Percentiles rank a stretch among this genome's conserved stretches.
phyloP scores from a whole-genome alignment of 352 stramenopile genomes.

The Globisporangium abappressorium region DNA sequence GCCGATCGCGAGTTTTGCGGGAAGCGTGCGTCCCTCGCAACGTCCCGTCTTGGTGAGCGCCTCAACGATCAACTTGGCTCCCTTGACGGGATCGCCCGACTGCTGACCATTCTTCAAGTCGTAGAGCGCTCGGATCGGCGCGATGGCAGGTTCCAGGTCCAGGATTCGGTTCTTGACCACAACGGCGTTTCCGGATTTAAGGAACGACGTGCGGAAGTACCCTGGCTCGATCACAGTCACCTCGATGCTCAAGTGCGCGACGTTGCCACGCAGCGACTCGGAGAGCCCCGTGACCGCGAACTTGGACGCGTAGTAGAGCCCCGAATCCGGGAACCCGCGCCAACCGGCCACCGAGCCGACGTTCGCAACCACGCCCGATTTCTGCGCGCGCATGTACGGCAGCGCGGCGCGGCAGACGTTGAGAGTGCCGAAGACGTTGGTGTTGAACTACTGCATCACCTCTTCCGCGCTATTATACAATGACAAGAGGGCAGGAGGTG shows the following conservation, averaged over 20 bases:
- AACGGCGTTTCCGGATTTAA: slow-evolving; percentile 22
- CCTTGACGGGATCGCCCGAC: slow-evolving; percentile 13
- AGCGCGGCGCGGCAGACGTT: slow-evolving; percentile 22
- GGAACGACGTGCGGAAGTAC: slow-evolving; percentile 35
- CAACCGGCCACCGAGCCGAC: slow-evolving; percentile 34
- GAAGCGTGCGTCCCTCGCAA: slow-evolving; percentile 8
- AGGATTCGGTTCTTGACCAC: slow-evolving; percentile 19
- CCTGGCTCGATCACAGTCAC: slow-evolving; percentile 28
- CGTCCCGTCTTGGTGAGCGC: slow-evolving; percentile 21
- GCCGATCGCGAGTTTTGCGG: neutral
- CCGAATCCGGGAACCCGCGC: slow-evolving; percentile 24
- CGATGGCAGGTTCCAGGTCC: slow-evolving; percentile 23
- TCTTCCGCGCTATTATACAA: slow-evolving; percentile 16
- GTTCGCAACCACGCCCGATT: slow-evolving; percentile 32
- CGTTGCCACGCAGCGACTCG: slow-evolving; percentile 30
- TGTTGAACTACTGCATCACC: slow-evolving; percentile 33
- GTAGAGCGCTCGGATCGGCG: slow-evolving; percentile 11
- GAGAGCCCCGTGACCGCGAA: slow-evolving; percentile 38
- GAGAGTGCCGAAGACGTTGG: slow-evolving; percentile 44
- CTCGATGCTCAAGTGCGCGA: slow-evolving; percentile 21
- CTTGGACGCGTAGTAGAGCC: slow-evolving; percentile 39
- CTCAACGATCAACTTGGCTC: slow-evolving; percentile 14
- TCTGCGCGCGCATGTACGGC: slow-evolving; percentile 14
- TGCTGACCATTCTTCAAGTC: slow-evolving; percentile 9
- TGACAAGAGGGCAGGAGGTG: neutral